These are phyloP conservation scores for Setomelanomma holmii DNA, from an alignment of 2,329 filamentous ascomycete genomes.

Conservation along the genomic window DNA sequence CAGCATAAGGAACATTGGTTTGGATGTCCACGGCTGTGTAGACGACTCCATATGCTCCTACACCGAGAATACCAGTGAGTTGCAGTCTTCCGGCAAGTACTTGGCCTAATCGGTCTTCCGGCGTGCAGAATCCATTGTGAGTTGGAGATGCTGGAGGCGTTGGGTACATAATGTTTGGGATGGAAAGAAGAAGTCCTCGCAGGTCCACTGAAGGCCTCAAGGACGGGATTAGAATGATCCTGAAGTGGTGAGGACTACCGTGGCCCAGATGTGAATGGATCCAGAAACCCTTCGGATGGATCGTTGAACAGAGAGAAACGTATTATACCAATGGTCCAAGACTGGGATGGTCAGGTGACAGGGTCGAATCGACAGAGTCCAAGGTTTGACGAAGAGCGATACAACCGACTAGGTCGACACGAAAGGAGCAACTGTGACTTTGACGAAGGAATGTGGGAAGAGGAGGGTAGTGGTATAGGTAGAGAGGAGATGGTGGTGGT, in stretches of 20 bases:
- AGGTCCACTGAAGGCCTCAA: constrained; percentile 52
- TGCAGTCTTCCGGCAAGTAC: constrained; percentile 83
- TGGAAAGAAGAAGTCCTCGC: constrained; percentile 40
- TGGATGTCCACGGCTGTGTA: constrained; percentile 87
- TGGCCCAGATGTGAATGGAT: not conserved
- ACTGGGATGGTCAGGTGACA: constrained; percentile 30
- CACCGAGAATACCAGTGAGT: constrained; percentile 84
- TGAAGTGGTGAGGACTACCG: constrained; percentile 14
- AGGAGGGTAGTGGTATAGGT: constrained; percentile 24
- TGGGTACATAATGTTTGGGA: constrained; percentile 53
- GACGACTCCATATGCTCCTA: constrained; percentile 95
- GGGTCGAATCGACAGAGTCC: constrained; percentile 10
- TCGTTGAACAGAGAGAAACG: not conserved
- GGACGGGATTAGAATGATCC: constrained; percentile 37
- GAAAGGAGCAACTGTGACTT: constrained; percentile 20
- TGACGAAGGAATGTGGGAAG: constrained; percentile 32
- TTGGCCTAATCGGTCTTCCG: constrained; percentile 86
- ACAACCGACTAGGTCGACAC: constrained; percentile 12
- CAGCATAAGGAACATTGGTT: constrained; percentile 83
- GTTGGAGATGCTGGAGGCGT: constrained; percentile 59
- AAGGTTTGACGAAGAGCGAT: constrained; percentile 14
- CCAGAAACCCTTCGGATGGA: not conserved
- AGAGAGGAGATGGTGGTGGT: constrained; percentile 14
- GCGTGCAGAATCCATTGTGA: constrained; percentile 56
- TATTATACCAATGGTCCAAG: constrained; percentile 25